A percentile compares a stretch with the other conserved stretches of the same genome.
Conservation (phyloP, 441 rosid species). For the Erodium texanum region DNA sequence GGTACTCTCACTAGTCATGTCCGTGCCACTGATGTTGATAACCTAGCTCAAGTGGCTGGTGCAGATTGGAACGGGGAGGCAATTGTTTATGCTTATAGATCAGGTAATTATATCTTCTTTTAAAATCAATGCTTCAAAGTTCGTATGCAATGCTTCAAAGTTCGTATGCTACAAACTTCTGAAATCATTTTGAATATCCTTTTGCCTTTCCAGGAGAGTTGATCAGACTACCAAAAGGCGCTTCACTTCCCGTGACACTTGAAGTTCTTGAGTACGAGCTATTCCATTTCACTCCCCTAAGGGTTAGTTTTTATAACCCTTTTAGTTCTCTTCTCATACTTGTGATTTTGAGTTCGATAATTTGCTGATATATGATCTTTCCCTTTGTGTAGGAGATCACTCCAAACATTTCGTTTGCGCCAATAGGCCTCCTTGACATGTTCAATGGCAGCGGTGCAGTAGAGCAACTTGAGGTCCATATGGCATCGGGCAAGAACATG, state of each 20-base stretch:
- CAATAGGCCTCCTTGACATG: constrained; percentile 70
- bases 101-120: constrained; percentile 13
- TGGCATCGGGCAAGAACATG: constrained; percentile 23
- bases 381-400: constrained; percentile 24
- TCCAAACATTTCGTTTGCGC: constrained; percentile 51
- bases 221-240: constrained; percentile 42
- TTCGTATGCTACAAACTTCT: background rate
- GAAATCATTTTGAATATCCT: background rate
- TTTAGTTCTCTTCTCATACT: background rate
- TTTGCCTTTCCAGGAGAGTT: constrained; percentile 25
- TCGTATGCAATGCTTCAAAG: background rate
- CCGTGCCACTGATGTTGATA: constrained; percentile 63
- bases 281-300: constrained; percentile 52
- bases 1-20: constrained; percentile 46
- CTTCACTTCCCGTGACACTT: constrained; percentile 61
- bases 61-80: constrained; percentile 53
- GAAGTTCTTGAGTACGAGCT: constrained; percentile 55
- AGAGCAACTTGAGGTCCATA: constrained; percentile 40
- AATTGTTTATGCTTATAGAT: constrained; percentile 47
- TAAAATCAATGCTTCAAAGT: background rate
- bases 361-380: too few relatives aligned
- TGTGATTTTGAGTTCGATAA: background rate
- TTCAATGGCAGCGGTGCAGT: constrained; percentile 62
- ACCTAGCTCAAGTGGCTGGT: constrained; percentile 49
- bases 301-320: background rate